These are phyloP conservation scores for Mucor piriformis DNA, from an alignment of 371 early-diverging fungal genomes.

Conservation along the genomic window DNA sequence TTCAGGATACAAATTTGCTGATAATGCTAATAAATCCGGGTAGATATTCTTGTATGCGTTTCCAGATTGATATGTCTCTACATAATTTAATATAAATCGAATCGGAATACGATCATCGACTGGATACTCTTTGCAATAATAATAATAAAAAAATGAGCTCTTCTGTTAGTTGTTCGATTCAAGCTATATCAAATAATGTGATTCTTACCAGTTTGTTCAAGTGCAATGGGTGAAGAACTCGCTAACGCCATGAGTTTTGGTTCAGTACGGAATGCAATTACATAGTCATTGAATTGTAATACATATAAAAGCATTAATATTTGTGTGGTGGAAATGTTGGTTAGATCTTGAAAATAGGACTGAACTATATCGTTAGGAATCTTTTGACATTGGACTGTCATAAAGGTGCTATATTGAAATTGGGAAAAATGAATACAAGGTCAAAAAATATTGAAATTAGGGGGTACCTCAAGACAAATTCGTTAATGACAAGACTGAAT, in stretches of 20 bases:
- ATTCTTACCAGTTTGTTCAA: slow-evolving; percentile 28
- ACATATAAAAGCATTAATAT: slow-evolving; percentile 46
- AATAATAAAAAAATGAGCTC: background rate
- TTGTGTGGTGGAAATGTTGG: slow-evolving; percentile 37
- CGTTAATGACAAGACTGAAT: slow-evolving; percentile 40
- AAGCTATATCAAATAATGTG: background rate
- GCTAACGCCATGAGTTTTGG: slow-evolving; percentile 26
- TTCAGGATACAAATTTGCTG: slow-evolving; percentile 53
- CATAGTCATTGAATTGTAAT: slow-evolving; percentile 41
- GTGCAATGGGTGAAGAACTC: slow-evolving; percentile 6
- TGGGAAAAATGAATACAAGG: too few species aligned
- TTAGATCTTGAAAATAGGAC: slow-evolving; percentile 27
- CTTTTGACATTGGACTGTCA: slow-evolving; percentile 29
- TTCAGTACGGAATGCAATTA: slow-evolving; percentile 40
- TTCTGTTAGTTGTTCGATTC: background rate
- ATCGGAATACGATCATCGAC: slow-evolving; percentile 39
- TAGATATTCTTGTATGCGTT: slow-evolving; percentile 44
- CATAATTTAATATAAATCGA: slow-evolving; percentile 43
- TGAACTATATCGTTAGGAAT: slow-evolving; percentile 36
- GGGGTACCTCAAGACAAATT: slow-evolving; percentile 44
- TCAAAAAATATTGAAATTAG: too few species aligned
- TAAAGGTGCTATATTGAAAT: slow-evolving; percentile 24
- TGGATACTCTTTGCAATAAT: slow-evolving; percentile 36
- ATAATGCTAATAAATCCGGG: slow-evolving; percentile 43
- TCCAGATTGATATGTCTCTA: slow-evolving; percentile 33